These are phyloP conservation scores for Russula brevipes DNA, from an alignment of 768 basidiomycete genomes.

Conservation along the genomic window DNA sequence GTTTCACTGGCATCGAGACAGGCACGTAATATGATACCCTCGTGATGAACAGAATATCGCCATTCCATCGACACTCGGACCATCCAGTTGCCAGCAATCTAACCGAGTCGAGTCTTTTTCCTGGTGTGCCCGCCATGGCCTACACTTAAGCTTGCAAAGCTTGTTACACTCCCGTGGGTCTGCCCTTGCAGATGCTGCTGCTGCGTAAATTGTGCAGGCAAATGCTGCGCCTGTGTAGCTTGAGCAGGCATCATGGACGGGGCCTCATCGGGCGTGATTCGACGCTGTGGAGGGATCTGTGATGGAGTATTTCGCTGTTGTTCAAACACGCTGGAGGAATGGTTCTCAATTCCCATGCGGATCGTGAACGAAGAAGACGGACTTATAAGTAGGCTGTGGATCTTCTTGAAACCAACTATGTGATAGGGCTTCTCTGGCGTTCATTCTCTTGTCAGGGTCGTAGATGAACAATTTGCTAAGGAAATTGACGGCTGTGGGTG, in stretches of 20 bases:
- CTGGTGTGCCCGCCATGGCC: constrained; percentile 44
- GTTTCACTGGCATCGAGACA: neutral
- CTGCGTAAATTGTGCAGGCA: constrained; percentile 37
- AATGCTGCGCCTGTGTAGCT: constrained; percentile 38
- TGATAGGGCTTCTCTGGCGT: constrained; percentile 70
- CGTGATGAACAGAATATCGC: neutral
- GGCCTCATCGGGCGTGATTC: constrained; percentile 91
- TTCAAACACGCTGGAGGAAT: constrained; percentile 60
- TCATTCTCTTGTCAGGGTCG: constrained; percentile 83
- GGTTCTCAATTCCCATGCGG: neutral
- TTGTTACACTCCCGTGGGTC: constrained; percentile 47
- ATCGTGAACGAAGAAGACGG: constrained; percentile 1
- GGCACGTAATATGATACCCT: neutral
- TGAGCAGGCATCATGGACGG: constrained; percentile 77
- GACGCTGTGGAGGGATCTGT: constrained; percentile 77
- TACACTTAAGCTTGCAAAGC: constrained; percentile 60
- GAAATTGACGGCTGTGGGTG: constrained; percentile 69
- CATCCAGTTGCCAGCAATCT: neutral
- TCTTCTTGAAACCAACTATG: constrained; percentile 95
- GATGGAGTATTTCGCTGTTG: constrained; percentile 43
- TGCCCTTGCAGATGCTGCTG: constrained; percentile 42
- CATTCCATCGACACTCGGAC: neutral
- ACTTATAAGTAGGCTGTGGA: constrained; percentile 83
- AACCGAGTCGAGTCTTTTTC: constrained; percentile 59
- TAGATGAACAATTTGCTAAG: constrained; percentile 84